These are phyloP conservation scores for Yamadazyma sp. DNA, from an alignment of 805 yeast genomes.

Conservation along the genomic window DNA sequence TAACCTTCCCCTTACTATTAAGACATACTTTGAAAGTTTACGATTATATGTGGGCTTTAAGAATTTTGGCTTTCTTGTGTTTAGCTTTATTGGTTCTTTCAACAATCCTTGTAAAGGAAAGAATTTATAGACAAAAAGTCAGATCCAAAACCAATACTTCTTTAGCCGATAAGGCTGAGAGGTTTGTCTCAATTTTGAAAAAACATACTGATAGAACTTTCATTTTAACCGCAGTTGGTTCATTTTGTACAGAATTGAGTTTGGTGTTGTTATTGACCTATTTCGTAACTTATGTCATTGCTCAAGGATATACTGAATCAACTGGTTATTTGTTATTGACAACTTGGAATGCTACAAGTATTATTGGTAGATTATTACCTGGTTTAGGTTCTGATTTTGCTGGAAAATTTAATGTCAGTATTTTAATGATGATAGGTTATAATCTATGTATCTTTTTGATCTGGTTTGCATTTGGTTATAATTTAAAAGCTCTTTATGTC, in stretches of 20 bases:
- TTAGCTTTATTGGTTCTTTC: constrained; percentile 24
- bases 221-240: constrained; percentile 26
- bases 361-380: constrained; percentile 54
- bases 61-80: constrained; percentile 41
- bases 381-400: constrained; percentile 51
- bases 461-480: constrained; percentile 34
- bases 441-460: constrained; percentile 24
- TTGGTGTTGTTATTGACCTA: constrained; percentile 52
- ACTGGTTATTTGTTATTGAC: constrained; percentile 44
- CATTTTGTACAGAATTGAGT: constrained; percentile 48
- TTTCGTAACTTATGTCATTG: constrained; percentile 54
- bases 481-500: constrained; percentile 22
- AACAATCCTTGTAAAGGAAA: constrained; percentile 24
- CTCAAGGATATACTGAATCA: constrained; percentile 45
- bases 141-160: neutral
- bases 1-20: constrained; percentile 54
- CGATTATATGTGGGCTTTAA: constrained; percentile 59
- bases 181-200: neutral
- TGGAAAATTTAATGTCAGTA: constrained; percentile 52
- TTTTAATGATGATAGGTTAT: constrained; percentile 26
- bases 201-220: constrained; percentile 18
- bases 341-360: constrained; percentile 43
- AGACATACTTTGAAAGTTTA: constrained; percentile 40
- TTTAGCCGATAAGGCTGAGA: neutral
- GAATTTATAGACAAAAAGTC: constrained; percentile 15